Percentiles rank a stretch among this genome's conserved stretches.
These are phyloP conservation scores for Endogone sp. DNA, from an alignment of 192 early-diverging fungal species.

Conservation along the genomic window DNA sequence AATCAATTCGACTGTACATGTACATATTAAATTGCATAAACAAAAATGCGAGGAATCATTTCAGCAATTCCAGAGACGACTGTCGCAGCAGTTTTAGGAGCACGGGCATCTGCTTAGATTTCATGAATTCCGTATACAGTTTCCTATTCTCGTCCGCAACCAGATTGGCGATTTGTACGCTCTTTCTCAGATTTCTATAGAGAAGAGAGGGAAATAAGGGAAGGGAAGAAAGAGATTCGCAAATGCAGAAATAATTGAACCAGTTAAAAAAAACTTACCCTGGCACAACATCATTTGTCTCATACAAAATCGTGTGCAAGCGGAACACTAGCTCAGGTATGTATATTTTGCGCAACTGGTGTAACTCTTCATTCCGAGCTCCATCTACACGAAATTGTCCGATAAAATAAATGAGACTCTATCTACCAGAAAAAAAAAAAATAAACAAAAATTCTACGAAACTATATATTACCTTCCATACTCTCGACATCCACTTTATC, in stretches of 20 bases:
- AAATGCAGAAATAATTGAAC: neutral
- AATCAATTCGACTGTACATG: too few relatives aligned
- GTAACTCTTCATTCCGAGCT: slow-evolving; percentile 33
- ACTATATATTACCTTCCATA: neutral
- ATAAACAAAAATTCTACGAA: too few relatives aligned
- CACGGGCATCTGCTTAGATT: neutral
- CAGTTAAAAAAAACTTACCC: slow-evolving; percentile 16
- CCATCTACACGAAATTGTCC: slow-evolving; percentile 12
- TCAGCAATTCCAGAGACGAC: neutral
- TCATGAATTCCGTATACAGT: slow-evolving; percentile 2
- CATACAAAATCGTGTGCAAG: slow-evolving; percentile 64
- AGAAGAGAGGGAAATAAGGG: too few relatives aligned
- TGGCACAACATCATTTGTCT: slow-evolving; percentile 51
- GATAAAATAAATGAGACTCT: neutral
- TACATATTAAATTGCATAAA: too few relatives aligned
- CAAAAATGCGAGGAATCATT: too few relatives aligned
- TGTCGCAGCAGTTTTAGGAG: neutral
- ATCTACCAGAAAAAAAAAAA: too few relatives aligned
- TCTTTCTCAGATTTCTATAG: slow-evolving; percentile 7
- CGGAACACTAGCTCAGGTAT: slow-evolving; percentile 66
- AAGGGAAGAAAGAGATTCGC: too few relatives aligned
- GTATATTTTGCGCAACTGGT: slow-evolving; percentile 45
- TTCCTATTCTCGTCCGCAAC: slow-evolving; percentile 5
- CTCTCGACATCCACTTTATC: neutral
- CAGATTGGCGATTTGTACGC: slow-evolving; percentile 4